Evolutionary conservation across 371 early-diverging fungal species (phyloP).

Genomic region (Catenaria anguillulae): DNA sequence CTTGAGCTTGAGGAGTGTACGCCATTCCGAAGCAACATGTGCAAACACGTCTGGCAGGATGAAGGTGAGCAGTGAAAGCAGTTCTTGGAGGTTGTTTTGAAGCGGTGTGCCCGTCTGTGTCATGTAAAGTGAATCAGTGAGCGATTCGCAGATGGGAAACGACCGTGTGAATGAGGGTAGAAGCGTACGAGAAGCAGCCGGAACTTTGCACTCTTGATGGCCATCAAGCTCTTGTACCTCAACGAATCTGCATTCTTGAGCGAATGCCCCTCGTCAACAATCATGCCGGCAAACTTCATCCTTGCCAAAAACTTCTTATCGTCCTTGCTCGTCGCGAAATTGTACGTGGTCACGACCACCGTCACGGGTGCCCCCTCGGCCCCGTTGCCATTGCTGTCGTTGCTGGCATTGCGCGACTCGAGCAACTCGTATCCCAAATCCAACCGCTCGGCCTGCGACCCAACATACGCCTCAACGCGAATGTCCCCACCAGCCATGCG

Average conservation of each 20-base stretch:
- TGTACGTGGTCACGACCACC: slow-evolving; percentile 52
- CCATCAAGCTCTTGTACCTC: slow-evolving; percentile 64
- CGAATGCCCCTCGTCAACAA: slow-evolving; percentile 95
- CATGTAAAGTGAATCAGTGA: slow-evolving; percentile 77
- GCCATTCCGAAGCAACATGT: slow-evolving; percentile 34
- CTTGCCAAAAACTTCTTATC: slow-evolving; percentile 58
- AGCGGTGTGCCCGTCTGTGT: slow-evolving; percentile 85
- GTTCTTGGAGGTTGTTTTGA: slow-evolving; percentile 76
- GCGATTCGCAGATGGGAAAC: slow-evolving; percentile 62
- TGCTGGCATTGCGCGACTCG: slow-evolving; percentile 2
- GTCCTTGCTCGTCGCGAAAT: slow-evolving; percentile 49
- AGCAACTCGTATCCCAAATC: too few species aligned
- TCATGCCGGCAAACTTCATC: slow-evolving; percentile 40
- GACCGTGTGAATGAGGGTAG: too few species aligned
- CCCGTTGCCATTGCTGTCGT: too few species aligned
- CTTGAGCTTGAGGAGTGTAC: slow-evolving; percentile 39
- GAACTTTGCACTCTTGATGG: slow-evolving; percentile 48
- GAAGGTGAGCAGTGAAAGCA: slow-evolving; percentile 72
- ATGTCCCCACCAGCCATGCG: too few species aligned
- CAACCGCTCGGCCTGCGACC: slow-evolving; percentile 36
- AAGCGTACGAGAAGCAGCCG: slow-evolving; percentile 50
- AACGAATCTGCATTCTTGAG: slow-evolving; percentile 65
- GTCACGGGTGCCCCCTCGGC: too few species aligned
- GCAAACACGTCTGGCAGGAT: slow-evolving; percentile 80
- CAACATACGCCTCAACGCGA: neutral